Conservation (phyloP, 1,284 basidiomycete species). For the Cryptococcus wingfieldii region DNA sequence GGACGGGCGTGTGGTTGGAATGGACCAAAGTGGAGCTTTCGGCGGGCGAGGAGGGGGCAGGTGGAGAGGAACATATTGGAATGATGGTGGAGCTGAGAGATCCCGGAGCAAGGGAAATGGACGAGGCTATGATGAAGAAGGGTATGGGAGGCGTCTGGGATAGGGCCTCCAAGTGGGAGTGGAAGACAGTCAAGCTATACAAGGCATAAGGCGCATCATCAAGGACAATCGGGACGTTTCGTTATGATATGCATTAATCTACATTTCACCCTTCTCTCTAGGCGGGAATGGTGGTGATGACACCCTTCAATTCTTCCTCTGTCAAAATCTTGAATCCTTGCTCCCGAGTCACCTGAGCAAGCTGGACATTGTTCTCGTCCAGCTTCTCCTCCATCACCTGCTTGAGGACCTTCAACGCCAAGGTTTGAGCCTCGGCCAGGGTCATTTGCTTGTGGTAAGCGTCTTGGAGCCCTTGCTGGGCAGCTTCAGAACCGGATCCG, state of each 20-base stretch:
- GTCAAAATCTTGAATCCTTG: conserved; percentile 79
- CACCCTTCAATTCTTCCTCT: conserved; percentile 68
- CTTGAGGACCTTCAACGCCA: conserved; percentile 87
- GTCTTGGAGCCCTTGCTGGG: conserved; percentile 94
- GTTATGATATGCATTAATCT: conserved; percentile 19
- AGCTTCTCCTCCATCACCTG: conserved; percentile 99
- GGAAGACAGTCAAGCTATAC: conserved; percentile 44
- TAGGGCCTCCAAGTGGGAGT: conserved; percentile 40
- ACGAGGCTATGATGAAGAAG: conserved; percentile 30
- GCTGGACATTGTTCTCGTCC: conserved; percentile 95
- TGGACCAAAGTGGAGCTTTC: conserved; percentile 65
- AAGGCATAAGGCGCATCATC: conserved; percentile 3
- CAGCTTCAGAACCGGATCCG: conserved; percentile 95
- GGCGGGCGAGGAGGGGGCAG: not conserved
- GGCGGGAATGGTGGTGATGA: conserved; percentile 59
- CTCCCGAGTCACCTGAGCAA: conserved; percentile 75
- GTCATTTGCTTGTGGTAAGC: conserved; percentile 98
- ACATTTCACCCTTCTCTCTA: conserved; percentile 5
- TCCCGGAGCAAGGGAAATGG: conserved; percentile 27
- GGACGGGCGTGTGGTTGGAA: conserved; percentile 55
- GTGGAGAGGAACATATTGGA: conserved; percentile 20
- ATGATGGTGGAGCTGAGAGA: conserved; percentile 43
- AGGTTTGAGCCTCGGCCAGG: conserved; percentile 76
- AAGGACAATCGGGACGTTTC: not conserved
- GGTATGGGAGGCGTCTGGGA: conserved; percentile 46